Evolutionary conservation across 2,329 filamentous ascomycete species (phyloP), one percentile per base, ranked within the genome.

Genomic region (Trichophaea hybrida): DNA sequence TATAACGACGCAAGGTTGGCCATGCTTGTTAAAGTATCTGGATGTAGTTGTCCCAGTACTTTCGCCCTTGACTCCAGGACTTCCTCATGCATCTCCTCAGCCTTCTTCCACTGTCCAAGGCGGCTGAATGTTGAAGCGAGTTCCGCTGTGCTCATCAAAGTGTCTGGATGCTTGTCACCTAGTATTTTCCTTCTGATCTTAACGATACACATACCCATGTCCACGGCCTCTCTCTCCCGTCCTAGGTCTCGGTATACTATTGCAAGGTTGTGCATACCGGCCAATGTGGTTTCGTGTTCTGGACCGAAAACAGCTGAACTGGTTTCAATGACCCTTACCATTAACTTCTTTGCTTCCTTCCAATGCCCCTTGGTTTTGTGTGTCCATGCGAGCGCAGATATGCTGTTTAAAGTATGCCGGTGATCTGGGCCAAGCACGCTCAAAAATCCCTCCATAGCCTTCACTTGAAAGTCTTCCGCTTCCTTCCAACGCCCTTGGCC

Each of bases 161-260:
- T 62, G 17, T 59, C 57, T 4, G 57, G 57, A 48, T 59, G 57
- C 12, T 56, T 51, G 15, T 31, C 24, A 10, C 57, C 57, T 6
- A 50, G 46, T 12, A 50, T 31, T 31, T 24, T 50, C 38, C n/a
- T n/a, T 43, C 38, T 7, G n/a, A 43, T 43, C 38, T 43, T 7
- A 7, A 43, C 8, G n/a, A 43, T 43, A 43, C 8, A 8, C n/a
- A 43, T 7, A 43, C n/a, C 8, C 38, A 43, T 7, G 8, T 43
- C n/a, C n/a, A 8, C 38, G 38, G 38, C 38, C n/a, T 43, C 38
- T 7, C n/a, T 43, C 38, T n/a, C 31, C 17, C 17, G 50, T 35
- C 50, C 50, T 24, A 6, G 50, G 33, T 35, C 8, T 10, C 17
- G 7, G 15, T 7, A 53, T 53, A 32, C 35, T 10, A 10, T 8